Conservation (phyloP, 129 eudicot species). For the Tagetes patula region DNA sequence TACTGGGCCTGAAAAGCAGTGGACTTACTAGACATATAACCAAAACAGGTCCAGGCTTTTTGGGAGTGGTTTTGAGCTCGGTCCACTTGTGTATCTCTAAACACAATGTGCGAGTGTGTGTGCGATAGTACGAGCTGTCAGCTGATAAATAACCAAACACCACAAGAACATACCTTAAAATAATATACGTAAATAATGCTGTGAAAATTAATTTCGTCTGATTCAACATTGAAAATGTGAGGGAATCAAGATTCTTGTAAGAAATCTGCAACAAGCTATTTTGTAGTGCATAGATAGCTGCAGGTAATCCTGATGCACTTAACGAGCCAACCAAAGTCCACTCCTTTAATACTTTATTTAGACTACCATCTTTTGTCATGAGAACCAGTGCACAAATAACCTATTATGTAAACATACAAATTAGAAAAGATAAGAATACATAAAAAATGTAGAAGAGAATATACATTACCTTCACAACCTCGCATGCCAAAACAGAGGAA, state of each 20-base stretch:
- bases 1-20: neutral
- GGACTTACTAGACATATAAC: neutral
- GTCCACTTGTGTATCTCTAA: neutral
- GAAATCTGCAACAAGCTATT: constrained; percentile 93
- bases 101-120: neutral
- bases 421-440: neutral
- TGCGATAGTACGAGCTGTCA: neutral
- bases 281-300: constrained; percentile 92
- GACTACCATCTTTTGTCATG: constrained; percentile 75
- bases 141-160: constrained; percentile 6
- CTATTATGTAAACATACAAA: constrained; percentile 30
- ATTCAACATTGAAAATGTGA: constrained; percentile 88
- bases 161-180: constrained; percentile 58
- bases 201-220: constrained; percentile 92
- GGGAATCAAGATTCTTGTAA: constrained; percentile 90
- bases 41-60: neutral
- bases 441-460: constrained; percentile 10
- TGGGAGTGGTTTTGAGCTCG: neutral
- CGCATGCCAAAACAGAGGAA: constrained; percentile 81
- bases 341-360: constrained; percentile 59
- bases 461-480: constrained; percentile 59
- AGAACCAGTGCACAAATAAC: constrained; percentile 71
- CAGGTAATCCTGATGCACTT: constrained; percentile 91
- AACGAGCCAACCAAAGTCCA: constrained; percentile 80
- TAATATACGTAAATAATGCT: constrained; percentile 73